Conservation (phyloP, 139 green algal species). For the Ettlia oleoabundans region DNA sequence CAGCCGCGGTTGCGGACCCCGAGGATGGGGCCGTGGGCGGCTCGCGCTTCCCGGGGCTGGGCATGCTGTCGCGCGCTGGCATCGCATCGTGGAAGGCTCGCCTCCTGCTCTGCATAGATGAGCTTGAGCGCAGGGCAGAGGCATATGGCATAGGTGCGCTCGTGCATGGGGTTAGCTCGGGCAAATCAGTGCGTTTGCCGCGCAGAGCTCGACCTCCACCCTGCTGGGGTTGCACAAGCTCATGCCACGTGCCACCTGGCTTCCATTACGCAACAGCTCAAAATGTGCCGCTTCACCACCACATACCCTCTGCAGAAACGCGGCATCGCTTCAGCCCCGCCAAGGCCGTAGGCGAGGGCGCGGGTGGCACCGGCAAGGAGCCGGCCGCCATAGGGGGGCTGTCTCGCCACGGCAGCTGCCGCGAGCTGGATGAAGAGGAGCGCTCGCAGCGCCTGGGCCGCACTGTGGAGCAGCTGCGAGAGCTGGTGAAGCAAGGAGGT, state of each 20-base stretch:
- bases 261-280: too few species aligned
- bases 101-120: constrained; percentile 48
- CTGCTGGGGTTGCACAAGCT: too few species aligned
- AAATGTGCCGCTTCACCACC: not conserved
- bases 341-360: not conserved
- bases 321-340: constrained; percentile 7
- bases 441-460: constrained; percentile 1
- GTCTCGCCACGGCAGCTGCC: not conserved
- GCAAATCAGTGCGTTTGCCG: too few species aligned
- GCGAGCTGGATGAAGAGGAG: not conserved
- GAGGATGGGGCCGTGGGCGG: not conserved
- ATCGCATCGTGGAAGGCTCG: constrained; percentile 42
- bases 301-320: constrained; percentile 5
- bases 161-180: too few species aligned
- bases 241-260: too few species aligned
- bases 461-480: constrained; percentile 41
- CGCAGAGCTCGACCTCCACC: too few species aligned
- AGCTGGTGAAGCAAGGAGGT: constrained; percentile 33
- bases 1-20: constrained; percentile 11
- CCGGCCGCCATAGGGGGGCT: too few species aligned
- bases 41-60: constrained; percentile 18
- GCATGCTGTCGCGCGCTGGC: constrained; percentile 41
- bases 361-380: not conserved
- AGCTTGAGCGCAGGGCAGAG: constrained; percentile 42
- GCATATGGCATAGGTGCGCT: constrained; percentile 38